Evolutionary conservation across 1,284 basidiomycete species (phyloP), one percentile per base, ranked within the genome.

Genomic region (Pisolithus thermaeus): DNA sequence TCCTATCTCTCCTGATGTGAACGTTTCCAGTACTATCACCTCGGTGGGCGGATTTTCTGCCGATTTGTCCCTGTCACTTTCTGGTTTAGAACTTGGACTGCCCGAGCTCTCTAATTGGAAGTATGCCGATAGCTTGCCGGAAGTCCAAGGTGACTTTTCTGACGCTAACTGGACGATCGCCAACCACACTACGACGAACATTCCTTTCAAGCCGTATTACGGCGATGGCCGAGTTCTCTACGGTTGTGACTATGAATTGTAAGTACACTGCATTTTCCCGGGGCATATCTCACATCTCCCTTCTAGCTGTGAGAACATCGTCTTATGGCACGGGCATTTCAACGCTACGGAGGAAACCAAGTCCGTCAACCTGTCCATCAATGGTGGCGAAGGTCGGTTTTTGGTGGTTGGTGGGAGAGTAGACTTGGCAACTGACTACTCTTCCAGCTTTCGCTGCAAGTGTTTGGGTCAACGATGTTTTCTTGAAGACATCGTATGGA

Each of bases 211-310:
- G 56, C 80, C 81, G 11, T 69, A 78, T 50, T 89, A 86, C 59
- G 89, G 89, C 2, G 85, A 88, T 58, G 84, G 83, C 3, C 70
- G 84, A 40, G 72, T 89, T 16, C 65, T 90, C 18, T 90, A 89
- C 66, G 87, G 85, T 1, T 90, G 87, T 61, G 88, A 90, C 63
- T 91, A 90, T 66, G 84, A 80, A 45, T 90, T 84, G 88, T 90
- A 55, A 66, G 83, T 74, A 9, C 41, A 44, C 20, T 55, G 25
- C 41, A 12, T 51, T 12, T 22, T 7, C 41, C 12, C 5, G 12
- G 16, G 6, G 43, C 16, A 23, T 23, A 2, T 36, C 50, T 50
- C 28, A 54, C 44, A 2, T 2, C 5, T 27, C 38, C 46, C n/a
- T n/a, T 51, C 37, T 8, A 88, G 88, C 66, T 89, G 88, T 56